Percentiles rank a stretch among this genome's conserved stretches.
These are phyloP conservation scores for Colletotrichum abscissum DNA, from an alignment of 2,329 filamentous ascomycete genomes.

Conservation along the genomic window DNA sequence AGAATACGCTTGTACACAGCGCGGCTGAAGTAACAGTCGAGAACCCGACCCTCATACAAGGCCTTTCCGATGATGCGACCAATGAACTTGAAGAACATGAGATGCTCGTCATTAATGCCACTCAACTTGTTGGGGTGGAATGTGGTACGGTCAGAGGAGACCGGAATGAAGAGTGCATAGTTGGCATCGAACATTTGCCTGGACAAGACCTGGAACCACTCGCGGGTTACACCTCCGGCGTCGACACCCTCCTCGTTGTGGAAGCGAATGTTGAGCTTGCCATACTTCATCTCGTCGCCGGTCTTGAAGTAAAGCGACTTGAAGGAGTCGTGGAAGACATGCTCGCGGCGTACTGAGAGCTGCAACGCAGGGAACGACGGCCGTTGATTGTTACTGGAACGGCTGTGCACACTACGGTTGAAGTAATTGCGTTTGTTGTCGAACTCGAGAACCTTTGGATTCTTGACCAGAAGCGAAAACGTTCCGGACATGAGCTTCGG, in stretches of 20 bases:
- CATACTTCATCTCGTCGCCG: constrained; percentile 98
- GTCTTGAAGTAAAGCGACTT: constrained; percentile 98
- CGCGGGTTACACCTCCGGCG: constrained; percentile 94
- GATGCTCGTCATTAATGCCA: constrained; percentile 92
- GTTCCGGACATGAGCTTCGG: constrained; percentile 99
- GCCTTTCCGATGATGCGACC: constrained; percentile 98
- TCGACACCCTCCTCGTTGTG: constrained; percentile 98
- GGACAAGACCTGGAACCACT: constrained; percentile 98
- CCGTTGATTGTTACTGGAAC: constrained; percentile 75
- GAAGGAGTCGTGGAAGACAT: constrained; percentile 98
- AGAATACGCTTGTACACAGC: constrained; percentile 98
- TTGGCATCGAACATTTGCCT: constrained; percentile 99
- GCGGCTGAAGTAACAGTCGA: constrained; percentile 98
- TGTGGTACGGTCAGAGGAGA: constrained; percentile 96
- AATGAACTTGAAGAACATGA: constrained; percentile 99
- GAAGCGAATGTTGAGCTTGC: constrained; percentile 97
- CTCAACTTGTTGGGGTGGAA: constrained; percentile 98
- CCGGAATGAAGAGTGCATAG: constrained; percentile 95
- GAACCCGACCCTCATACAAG: constrained; percentile 92
- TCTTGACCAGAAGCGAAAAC: constrained; percentile 95
- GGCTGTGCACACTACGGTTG: constrained; percentile 86
- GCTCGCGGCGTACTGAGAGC: constrained; percentile 89
- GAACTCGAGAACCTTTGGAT: constrained; percentile 98
- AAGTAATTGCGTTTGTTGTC: constrained; percentile 99
- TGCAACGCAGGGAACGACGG: constrained; percentile 80